Percentiles rank a stretch among this genome's conserved stretches.
phyloP scores from a whole-genome alignment of 2,329 filamentous ascomycete genomes.

The Alternaria gansuensis region DNA sequence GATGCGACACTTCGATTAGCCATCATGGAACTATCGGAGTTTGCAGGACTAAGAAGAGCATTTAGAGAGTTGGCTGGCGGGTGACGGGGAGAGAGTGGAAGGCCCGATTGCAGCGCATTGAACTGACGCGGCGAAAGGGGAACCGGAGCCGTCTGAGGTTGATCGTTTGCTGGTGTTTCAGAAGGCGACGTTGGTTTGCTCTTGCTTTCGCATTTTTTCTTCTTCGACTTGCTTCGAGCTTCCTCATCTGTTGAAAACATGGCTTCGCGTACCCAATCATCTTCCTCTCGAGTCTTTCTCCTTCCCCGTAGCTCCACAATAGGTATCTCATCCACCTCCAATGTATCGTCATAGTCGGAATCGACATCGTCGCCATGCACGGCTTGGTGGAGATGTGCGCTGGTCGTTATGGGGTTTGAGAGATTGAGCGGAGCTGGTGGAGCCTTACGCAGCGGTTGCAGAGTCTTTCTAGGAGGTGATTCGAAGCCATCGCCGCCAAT shows the following conservation, averaged over 20 bases:
- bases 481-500: conserved; percentile 51
- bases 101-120: conserved; percentile 42
- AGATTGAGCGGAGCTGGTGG: conserved; percentile 87
- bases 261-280: conserved; percentile 79
- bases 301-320: conserved; percentile 70
- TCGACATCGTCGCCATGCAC: conserved; percentile 70
- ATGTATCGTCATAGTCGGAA: conserved; percentile 82
- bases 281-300: conserved; percentile 85
- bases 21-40: conserved; percentile 52
- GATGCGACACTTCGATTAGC: conserved; percentile 54
- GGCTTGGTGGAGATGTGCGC: conserved; percentile 56
- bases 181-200: conserved; percentile 52
- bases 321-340: conserved; percentile 72
- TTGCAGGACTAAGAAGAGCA: conserved; percentile 61
- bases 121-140: conserved; percentile 45
- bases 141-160: conserved; percentile 30
- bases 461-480: conserved; percentile 43
- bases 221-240: conserved; percentile 76
- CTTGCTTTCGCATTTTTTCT: conserved; percentile 67
- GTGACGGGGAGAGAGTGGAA: conserved; percentile 52
- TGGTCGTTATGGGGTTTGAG: conserved; percentile 56
- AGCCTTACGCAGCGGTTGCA: conserved; percentile 72
- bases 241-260: conserved; percentile 73
- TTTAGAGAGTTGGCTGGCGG: conserved; percentile 51
- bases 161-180: conserved; percentile 28